Evolutionary conservation across 2,329 filamentous ascomycete species (phyloP).

Genomic region (Botrytis sinoallii): DNA sequence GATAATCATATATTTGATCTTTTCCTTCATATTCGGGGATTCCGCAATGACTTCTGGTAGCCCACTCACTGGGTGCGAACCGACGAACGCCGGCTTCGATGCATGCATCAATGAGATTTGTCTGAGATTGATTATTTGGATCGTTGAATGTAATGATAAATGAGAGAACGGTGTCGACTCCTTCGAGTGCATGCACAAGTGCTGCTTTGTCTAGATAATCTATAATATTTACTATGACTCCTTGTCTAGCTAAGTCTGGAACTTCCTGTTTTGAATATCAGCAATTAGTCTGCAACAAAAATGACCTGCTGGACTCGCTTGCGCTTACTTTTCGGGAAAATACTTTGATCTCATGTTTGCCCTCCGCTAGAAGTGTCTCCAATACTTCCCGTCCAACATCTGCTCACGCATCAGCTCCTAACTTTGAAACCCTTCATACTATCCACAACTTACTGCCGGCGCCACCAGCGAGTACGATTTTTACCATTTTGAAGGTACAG

Average conservation of each 20-base stretch:
- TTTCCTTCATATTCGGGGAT: constrained; percentile 48
- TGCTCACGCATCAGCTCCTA: constrained; percentile 30
- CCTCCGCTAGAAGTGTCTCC: constrained; percentile 46
- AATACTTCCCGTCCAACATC: constrained; percentile 53
- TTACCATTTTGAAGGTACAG: constrained; percentile 40
- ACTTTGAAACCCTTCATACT: not conserved
- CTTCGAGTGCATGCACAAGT: constrained; percentile 38
- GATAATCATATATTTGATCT: constrained; percentile 41
- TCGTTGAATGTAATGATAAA: constrained; percentile 41
- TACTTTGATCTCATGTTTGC: constrained; percentile 52
- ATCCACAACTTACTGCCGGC: constrained; percentile 41
- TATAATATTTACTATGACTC: constrained; percentile 42
- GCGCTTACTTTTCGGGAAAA: constrained; percentile 46
- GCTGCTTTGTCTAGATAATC: constrained; percentile 43
- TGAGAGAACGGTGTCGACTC: constrained; percentile 51
- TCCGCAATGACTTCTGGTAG: constrained; percentile 38
- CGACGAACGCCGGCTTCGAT: constrained; percentile 39
- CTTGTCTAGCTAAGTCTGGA: constrained; percentile 7
- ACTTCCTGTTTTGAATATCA: not conserved
- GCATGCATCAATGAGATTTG: constrained; percentile 41
- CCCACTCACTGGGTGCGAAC: constrained; percentile 40
- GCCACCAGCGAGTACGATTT: constrained; percentile 45
- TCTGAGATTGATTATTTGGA: constrained; percentile 30
- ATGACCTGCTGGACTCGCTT: not conserved
- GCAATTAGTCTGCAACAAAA: not conserved